A percentile compares a stretch with the other conserved stretches of the same genome.
Evolutionary conservation across 2,329 filamentous ascomycete species (phyloP).

Genomic region (Aphanocladium album): DNA sequence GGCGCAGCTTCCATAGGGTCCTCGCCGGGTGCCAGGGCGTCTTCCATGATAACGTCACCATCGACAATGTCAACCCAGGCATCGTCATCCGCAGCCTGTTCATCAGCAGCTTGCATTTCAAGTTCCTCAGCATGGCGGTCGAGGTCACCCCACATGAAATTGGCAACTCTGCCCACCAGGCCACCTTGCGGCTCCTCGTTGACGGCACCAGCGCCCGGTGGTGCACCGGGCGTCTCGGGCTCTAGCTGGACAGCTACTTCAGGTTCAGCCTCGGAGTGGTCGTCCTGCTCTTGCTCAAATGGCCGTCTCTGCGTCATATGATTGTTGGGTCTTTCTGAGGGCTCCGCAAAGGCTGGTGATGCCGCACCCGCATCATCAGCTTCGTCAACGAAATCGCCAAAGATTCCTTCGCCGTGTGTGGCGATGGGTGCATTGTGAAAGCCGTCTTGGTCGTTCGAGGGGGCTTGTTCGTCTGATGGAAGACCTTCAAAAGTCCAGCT

Average conservation of each 20-base stretch:
- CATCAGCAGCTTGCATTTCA: conserved; percentile 29
- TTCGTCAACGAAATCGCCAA: neutral
- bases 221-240: neutral
- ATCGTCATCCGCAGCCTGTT: conserved; percentile 48
- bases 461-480: conserved; percentile 18
- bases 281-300: neutral
- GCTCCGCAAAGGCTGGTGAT: neutral
- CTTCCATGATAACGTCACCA: conserved; percentile 46
- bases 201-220: conserved; percentile 10
- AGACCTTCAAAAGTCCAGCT: conserved; percentile 54
- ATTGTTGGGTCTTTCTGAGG: neutral
- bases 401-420: neutral
- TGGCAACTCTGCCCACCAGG: conserved; percentile 33
- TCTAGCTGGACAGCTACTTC: neutral
- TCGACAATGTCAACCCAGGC: conserved; percentile 25
- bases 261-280: neutral
- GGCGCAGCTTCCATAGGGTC: conserved; percentile 19
- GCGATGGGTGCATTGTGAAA: neutral
- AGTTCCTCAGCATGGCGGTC: conserved; percentile 30
- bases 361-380: too few relatives aligned
- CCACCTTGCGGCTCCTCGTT: conserved; percentile 10
- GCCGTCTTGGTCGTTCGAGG: neutral
- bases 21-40: conserved; percentile 21
- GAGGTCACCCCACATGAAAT: conserved; percentile 60
- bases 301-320: neutral